phyloP scores from a whole-genome alignment of 2,329 filamentous ascomycete genomes.

The Beauveria varroae region DNA sequence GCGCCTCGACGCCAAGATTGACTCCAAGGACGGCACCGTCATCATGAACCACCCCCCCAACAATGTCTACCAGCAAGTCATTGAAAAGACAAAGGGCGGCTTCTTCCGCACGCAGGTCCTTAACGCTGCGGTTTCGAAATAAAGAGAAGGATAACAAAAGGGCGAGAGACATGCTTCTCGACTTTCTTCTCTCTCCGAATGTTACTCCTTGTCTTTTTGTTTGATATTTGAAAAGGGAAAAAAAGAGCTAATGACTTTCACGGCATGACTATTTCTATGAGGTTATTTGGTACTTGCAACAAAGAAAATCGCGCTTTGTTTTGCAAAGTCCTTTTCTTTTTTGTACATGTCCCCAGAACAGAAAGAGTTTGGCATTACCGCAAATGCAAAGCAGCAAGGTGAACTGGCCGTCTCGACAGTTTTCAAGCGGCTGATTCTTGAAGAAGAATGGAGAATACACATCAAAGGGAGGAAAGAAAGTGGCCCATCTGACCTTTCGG shows the following conservation, averaged over 20 bases:
- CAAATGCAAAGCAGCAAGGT: neutral
- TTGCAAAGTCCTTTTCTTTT: neutral
- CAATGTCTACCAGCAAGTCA: constrained; percentile 98
- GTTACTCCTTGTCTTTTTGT: neutral
- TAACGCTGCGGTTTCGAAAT: constrained; percentile 55
- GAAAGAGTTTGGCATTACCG: neutral
- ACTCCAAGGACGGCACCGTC: constrained; percentile 97
- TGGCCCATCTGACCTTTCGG: too few species aligned
- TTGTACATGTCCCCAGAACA: neutral
- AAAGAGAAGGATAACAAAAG: constrained; percentile 16
- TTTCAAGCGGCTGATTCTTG: too few species aligned
- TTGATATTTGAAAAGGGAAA: neutral
- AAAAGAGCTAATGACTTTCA: constrained; percentile 3
- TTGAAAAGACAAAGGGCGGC: constrained; percentile 96
- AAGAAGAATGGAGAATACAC: too few species aligned
- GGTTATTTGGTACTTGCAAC: constrained; percentile 15
- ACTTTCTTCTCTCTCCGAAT: too few species aligned
- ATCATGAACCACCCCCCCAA: constrained; percentile 99
- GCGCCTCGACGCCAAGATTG: constrained; percentile 95
- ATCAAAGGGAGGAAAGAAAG: too few species aligned
- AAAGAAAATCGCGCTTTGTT: constrained; percentile 15
- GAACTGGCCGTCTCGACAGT: too few species aligned
- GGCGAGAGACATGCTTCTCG: neutral
- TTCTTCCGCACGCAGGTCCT: constrained; percentile 98
- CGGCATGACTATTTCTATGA: neutral